Evolutionary conservation across 148 eudicot species (phyloP), one percentile per base, ranked within the genome.

Genomic region (Chenopodium formosanum): DNA sequence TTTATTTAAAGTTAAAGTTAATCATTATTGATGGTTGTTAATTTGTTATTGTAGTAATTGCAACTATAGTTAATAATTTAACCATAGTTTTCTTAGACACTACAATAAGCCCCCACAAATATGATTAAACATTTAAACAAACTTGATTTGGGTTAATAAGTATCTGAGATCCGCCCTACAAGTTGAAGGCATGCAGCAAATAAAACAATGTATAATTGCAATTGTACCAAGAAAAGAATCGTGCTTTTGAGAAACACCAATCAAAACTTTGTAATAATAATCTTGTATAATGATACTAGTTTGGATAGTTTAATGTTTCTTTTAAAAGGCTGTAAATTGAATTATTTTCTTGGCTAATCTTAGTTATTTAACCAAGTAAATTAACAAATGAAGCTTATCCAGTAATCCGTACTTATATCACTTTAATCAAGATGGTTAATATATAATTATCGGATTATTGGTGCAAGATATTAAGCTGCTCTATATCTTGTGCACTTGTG

Each of bases 171-270:
- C 32, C 8, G 37, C 17, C 70, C 56, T 66, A 79, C 34, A 40
- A 40, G 44, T 83, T 72, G 32, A 46, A 56, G 53, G 13, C 53
- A 50, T 40, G 44, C 44, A 40, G 16, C 74, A 78, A 22, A 53
- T 17, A 3, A 37, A 17, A 83, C 52, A 80, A 79, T 60, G 20
- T 8, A 75, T 27, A 53, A 50, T 53, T 73, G 47, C 69, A 73
- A 72, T 78, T 70, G 82, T 19, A 79, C 73, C 34, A 56, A 56
- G 62, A 56, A 56, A 32, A 52, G 75, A 62, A 62, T 75, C 37
- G 47, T 63, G 74, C 71, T 50, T 70, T 74, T 40, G 78, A 76
- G 65, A 63, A 80, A 50, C 78, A 73, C 22, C 62, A 56, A 56
- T 17, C 62, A 56, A 56, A 56, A 56, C 62, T 56, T 56, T 56